Conservation (phyloP, 805 yeast species). For the Cyberlindnera amylophila region DNA sequence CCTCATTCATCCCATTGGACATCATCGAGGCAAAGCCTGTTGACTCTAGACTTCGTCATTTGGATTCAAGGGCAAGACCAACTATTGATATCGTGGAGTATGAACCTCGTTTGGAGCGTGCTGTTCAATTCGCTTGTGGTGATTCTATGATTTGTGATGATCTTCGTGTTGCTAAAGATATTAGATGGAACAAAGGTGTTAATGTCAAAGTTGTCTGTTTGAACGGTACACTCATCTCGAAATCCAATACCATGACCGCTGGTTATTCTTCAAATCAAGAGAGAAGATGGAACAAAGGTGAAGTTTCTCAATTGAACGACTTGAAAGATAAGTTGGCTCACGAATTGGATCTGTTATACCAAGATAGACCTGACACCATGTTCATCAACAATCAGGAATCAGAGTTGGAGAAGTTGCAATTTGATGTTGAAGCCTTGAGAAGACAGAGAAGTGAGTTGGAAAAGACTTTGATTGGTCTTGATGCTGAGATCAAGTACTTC, state of each 20-base stretch:
- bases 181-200: conserved; percentile 63
- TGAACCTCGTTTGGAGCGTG: conserved; percentile 66
- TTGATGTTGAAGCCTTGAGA: conserved; percentile 41
- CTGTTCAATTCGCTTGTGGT: conserved; percentile 76
- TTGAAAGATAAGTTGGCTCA: conserved; percentile 46
- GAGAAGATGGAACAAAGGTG: conserved; percentile 74
- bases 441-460: conserved; percentile 41
- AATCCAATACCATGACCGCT: conserved; percentile 90
- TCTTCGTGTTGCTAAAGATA: conserved; percentile 59
- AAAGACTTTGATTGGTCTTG: conserved; percentile 42
- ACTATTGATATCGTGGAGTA: conserved; percentile 69
- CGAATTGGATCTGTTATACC: conserved; percentile 40
- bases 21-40: conserved; percentile 58
- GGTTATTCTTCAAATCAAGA: conserved; percentile 54
- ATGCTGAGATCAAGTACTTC: conserved; percentile 51
- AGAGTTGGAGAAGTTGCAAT: conserved; percentile 48
- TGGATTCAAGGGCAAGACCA: conserved; percentile 57
- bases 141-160: conserved; percentile 75
- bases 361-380: conserved; percentile 48
- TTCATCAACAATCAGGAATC: conserved; percentile 54
- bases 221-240: conserved; percentile 81
- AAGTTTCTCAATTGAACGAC: conserved; percentile 49
- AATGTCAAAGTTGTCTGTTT: conserved; percentile 70
- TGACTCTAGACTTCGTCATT: conserved; percentile 49
- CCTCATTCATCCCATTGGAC: conserved; percentile 86